Conservation (phyloP, 805 yeast genomes). For the Yamadazyma laniorum region DNA sequence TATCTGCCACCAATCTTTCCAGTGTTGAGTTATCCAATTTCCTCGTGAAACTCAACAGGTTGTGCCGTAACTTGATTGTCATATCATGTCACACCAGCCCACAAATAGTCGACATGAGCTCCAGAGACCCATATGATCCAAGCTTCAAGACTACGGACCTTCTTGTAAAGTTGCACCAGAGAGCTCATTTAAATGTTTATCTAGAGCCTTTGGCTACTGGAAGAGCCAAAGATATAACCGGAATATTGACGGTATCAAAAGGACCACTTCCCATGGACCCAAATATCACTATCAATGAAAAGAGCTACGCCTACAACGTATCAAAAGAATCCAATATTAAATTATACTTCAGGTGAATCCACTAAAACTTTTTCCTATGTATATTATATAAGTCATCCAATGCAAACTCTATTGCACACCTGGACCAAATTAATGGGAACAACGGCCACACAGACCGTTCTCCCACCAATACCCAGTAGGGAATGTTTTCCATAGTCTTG, state of each 20-base stretch:
- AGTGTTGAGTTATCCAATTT: conserved; percentile 34
- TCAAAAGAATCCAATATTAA: conserved; percentile 52
- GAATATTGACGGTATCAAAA: conserved; percentile 56
- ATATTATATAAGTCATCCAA: conserved; percentile 68
- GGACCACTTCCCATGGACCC: conserved; percentile 48
- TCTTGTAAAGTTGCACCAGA: conserved; percentile 46
- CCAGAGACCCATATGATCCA: conserved; percentile 22
- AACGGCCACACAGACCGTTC: conserved; percentile 94
- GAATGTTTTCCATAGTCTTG: conserved; percentile 66
- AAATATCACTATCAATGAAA: conserved; percentile 43
- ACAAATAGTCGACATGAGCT: conserved; percentile 28
- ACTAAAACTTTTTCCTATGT: conserved; percentile 28
- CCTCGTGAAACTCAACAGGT: conserved; percentile 31
- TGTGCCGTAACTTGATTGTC: conserved; percentile 34
- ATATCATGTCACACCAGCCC: conserved; percentile 37
- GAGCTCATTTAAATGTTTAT: conserved; percentile 51
- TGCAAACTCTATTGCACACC: conserved; percentile 88
- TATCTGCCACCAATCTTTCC: conserved; percentile 39
- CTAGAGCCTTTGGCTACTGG: conserved; percentile 75
- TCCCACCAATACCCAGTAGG: conserved; percentile 88
- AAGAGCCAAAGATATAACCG: conserved; percentile 79
- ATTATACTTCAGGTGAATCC: conserved; percentile 40
- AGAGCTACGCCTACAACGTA: conserved; percentile 60
- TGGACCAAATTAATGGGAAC: conserved; percentile 75
- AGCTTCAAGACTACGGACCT: conserved; percentile 47